Evolutionary conservation across 2,329 filamentous ascomycete genomes (phyloP), one percentile per base, ranked within the genome.

Genomic region (Colletotrichum scovillei): DNA sequence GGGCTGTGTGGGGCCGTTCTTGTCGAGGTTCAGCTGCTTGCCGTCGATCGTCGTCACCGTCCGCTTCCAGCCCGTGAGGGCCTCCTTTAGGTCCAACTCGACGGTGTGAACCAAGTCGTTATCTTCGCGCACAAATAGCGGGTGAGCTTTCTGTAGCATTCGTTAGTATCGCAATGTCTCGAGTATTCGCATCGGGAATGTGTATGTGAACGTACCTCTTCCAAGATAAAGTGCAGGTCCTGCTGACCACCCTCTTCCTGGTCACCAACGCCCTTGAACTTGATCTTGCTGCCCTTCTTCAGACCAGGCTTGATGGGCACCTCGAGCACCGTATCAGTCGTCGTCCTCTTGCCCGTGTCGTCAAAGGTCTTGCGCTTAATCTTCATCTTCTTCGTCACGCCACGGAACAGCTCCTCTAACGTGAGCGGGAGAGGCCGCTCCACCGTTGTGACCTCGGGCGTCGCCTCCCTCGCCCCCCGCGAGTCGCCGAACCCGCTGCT

Each of bases 271-370:
- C 96, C 95, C 80, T 94, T 94, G 81, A 98, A 99, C 85, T 98
- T 98, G 84, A 99, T 98, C 88, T 98, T 99, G 80, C 94, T 97
- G 35, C 97, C 97, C 78, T 97, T 95, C 86, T 98, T 98, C 83
- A 98, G 86, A 72, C 97, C 97, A 6, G 95, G 92, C 86, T 98
- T 98, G 85, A 99, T 98, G 59, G 95, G 95, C 65, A 98, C 96
- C 80, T 97, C 95, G 35, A 99, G 86, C 22, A 98, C 94, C 79
- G 95, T 94, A 78, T 99, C 97, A 74, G 95, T 94, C 3, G 92
- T 93, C 56, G 91, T 94, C 78, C 95, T 92, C 86, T 97, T 98
- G 71, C 95, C 95, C 0, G 89, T 92, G 24, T 92, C 88, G 82
- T 99, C 97, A 81, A 94, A 98, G 22, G 93, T 95, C 90, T 98